A percentile compares a stretch with the other conserved stretches of the same genome.
Conservation (phyloP, 768 basidiomycete genomes). For the Naganishia vaughanmartiniae region DNA sequence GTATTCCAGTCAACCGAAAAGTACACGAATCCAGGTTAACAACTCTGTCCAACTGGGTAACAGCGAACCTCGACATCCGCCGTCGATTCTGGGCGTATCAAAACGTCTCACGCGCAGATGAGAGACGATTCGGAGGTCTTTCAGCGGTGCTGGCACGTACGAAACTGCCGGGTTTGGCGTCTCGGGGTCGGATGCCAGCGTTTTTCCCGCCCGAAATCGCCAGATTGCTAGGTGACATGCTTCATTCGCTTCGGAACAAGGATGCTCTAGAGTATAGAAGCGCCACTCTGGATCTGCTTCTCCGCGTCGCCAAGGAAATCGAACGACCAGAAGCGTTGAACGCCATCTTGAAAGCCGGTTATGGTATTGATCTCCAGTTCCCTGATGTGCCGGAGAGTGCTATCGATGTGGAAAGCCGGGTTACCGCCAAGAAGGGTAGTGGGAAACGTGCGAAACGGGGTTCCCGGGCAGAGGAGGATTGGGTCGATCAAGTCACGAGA, state of each 20-base stretch:
- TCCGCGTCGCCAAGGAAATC: slow-evolving; percentile 29
- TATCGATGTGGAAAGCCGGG: neutral
- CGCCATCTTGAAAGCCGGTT: slow-evolving; percentile 25
- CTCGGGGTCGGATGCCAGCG: slow-evolving; percentile 16
- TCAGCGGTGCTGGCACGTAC: neutral
- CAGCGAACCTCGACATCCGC: slow-evolving; percentile 18
- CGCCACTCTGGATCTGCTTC: slow-evolving; percentile 4
- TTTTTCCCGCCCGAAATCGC: slow-evolving; percentile 29
- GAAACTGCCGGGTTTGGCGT: neutral
- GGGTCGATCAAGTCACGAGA: slow-evolving; percentile 15
- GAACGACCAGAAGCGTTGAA: slow-evolving; percentile 20
- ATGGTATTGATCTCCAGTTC: slow-evolving; percentile 26
- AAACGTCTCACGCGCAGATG: slow-evolving; percentile 10
- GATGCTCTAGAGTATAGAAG: slow-evolving; percentile 11
- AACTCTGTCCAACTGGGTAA: slow-evolving; percentile 20
- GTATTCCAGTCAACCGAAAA: slow-evolving; percentile 1
- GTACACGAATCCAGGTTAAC: slow-evolving; percentile 20
- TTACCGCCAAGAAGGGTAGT: neutral
- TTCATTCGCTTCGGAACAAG: slow-evolving; percentile 12
- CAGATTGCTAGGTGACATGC: slow-evolving; percentile 10
- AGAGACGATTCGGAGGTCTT: neutral
- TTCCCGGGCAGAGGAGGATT: slow-evolving; percentile 14
- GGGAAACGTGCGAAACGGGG: slow-evolving; percentile 15
- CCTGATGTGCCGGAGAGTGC: slow-evolving; percentile 17
- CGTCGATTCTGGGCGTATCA: slow-evolving; percentile 16